A percentile compares a stretch with the other conserved stretches of the same genome.
These are phyloP conservation scores for Penicillium verhagenii DNA, from an alignment of 495 filamentous ascomycete species.

Conservation along the genomic window DNA sequence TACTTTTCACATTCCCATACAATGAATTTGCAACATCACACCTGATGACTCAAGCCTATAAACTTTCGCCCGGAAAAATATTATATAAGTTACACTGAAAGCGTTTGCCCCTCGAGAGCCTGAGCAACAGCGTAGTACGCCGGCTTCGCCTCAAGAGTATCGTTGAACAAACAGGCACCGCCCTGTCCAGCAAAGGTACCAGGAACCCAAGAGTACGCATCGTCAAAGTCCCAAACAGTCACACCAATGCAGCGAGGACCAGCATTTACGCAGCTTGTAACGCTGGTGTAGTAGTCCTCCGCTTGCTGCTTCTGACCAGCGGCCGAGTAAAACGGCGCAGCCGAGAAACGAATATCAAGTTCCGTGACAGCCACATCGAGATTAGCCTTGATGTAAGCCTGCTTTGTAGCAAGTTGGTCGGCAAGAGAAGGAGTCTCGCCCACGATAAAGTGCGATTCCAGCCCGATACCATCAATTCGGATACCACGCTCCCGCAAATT, in stretches of 20 bases:
- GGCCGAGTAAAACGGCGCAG: conserved; percentile 22
- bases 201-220: conserved; percentile 57
- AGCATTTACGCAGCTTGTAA: conserved; percentile 50
- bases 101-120: conserved; percentile 14
- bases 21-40: too few relatives aligned
- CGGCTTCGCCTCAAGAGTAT: conserved; percentile 49
- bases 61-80: too few relatives aligned
- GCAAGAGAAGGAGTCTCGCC: conserved; percentile 44
- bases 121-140: conserved; percentile 39
- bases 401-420: conserved; percentile 36
- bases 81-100: conserved; percentile 18
- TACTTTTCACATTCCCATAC: too few relatives aligned
- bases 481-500: conserved; percentile 47
- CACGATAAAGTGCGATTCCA: conserved; percentile 59
- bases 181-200: conserved; percentile 45
- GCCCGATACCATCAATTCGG: conserved; percentile 59
- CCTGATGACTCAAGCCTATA: too few relatives aligned
- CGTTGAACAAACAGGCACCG: conserved; percentile 42
- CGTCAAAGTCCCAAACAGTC: conserved; percentile 57
- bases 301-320: conserved; percentile 50
- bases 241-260: conserved; percentile 58
- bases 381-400: conserved; percentile 44
- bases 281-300: conserved; percentile 51
- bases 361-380: conserved; percentile 64
- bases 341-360: conserved; percentile 54